Evolutionary conservation across 2,329 filamentous ascomycete species (phyloP).

Genomic region (Fusarium solani-melongenae): DNA sequence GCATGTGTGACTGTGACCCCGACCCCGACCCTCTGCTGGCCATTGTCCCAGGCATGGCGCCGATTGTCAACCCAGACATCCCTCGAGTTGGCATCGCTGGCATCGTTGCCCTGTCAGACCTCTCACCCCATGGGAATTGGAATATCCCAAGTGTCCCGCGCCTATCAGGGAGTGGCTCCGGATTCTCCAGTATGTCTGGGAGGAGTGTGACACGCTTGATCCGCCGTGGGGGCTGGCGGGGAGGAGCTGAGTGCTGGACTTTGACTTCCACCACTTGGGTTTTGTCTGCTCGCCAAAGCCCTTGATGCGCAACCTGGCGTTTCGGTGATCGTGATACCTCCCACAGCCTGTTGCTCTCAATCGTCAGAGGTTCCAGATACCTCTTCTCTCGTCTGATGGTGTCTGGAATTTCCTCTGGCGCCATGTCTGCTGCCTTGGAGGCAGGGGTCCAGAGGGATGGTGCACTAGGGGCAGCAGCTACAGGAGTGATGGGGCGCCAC

Average conservation of each 20-base stretch:
- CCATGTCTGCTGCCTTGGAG: conserved; percentile 18
- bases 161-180: conserved; percentile 67
- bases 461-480: conserved; percentile 14
- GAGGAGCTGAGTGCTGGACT: conserved; percentile 57
- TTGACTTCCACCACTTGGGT: conserved; percentile 28
- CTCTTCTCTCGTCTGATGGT: conserved; percentile 18
- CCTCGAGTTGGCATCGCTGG: conserved; percentile 49
- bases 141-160: conserved; percentile 71
- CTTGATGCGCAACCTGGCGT: conserved; percentile 5
- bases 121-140: conserved; percentile 74
- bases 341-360: conserved; percentile 39
- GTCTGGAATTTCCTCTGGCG: conserved; percentile 15
- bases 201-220: conserved; percentile 68
- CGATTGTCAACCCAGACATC: conserved; percentile 38
- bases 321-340: conserved; percentile 17
- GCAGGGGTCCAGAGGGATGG: conserved; percentile 39
- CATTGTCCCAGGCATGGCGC: conserved; percentile 64
- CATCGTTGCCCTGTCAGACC: conserved; percentile 65
- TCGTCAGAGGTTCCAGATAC: conserved; percentile 28
- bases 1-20: conserved; percentile 5
- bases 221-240: conserved; percentile 64
- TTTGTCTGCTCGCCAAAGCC: conserved; percentile 35
- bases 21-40: conserved; percentile 29
- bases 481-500: conserved; percentile 35
- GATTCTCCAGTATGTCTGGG: conserved; percentile 72